These are phyloP conservation scores for Cnidoscolus chayamansa DNA, from an alignment of 441 rosid species.

Conservation along the genomic window DNA sequence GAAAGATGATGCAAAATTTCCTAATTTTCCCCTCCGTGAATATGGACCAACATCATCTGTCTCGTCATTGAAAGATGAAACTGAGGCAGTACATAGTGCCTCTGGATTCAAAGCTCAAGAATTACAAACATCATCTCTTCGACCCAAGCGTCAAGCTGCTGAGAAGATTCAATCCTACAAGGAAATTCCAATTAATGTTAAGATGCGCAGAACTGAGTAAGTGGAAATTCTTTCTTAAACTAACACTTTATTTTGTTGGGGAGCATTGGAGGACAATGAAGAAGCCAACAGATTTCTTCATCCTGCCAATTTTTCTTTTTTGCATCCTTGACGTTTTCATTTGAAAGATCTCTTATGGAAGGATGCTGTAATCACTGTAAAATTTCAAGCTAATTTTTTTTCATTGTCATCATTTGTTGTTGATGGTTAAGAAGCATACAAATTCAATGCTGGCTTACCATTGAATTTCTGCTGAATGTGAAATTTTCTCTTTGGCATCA, in stretches of 20 bases:
- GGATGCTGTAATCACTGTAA: constrained; percentile 18
- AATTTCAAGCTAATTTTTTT: not conserved
- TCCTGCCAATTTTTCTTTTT: not conserved
- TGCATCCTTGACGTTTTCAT: not conserved
- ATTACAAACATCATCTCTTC: constrained; percentile 42
- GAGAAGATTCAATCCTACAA: constrained; percentile 64
- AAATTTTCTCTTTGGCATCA: not conserved
- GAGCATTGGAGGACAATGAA: not conserved
- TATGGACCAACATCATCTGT: constrained; percentile 15
- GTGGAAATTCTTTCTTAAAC: constrained; percentile 4
- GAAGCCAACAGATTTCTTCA: not conserved
- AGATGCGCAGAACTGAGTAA: constrained; percentile 49
- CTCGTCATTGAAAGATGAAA: constrained; percentile 39
- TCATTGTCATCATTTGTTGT: not conserved
- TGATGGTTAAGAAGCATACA: constrained; percentile 11
- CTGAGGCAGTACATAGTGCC: constrained; percentile 27
- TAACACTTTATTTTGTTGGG: constrained; percentile 11
- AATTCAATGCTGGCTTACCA: not conserved
- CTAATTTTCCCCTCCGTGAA: constrained; percentile 29
- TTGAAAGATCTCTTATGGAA: not conserved
- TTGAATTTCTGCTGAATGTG: not conserved
- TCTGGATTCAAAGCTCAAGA: constrained; percentile 23
- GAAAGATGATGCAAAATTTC: constrained; percentile 18
- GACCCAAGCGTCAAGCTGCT: constrained; percentile 50
- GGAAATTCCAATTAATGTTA: constrained; percentile 49